Base-by-base conservation (phyloP, 768 basidiomycete genomes). In the Suillus subalutaceus region DNA sequence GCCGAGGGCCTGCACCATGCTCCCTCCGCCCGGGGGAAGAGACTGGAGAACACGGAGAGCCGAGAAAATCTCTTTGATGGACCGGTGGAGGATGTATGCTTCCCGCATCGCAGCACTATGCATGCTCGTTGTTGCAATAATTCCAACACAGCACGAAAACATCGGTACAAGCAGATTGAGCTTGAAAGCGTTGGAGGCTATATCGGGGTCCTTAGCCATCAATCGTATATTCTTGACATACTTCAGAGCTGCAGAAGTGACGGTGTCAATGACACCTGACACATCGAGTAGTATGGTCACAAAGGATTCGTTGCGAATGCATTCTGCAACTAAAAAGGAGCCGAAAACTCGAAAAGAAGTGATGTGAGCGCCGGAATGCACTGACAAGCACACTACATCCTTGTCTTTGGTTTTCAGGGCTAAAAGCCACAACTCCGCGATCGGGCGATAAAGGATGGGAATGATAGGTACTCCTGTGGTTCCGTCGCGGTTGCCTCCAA, bases 301-400 rank as follows among this genome's bases (percentile, higher is more conserved):
- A 57, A 57, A 57, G 13, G 13, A 2, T 38, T 57, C 13, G 56
- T 15, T n/a, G 5, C 2, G 1, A 15, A 15, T 38, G 56, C 56
- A 57, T 13, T 13, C 6, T 15, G 37, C 10, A 57, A 12, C 37
- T 37, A 13, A 38, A 1, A 38, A 23, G 10, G 37, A 13, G 37
- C n/a, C 13, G 6, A 23, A 6, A 38, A 23, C 6, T 23, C 32
- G 35, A 57, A 57, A 15, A 23, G 56, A 37, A 38, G 56, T 23
- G n/a, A 9, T 3, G 13, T 0, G 10, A 57, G n/a, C 37, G n/a
- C 13, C 2, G 12, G 5, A 2, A 1, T 6, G 2, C 26, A 13
- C 7, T 15, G 37, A 15, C 3, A 15, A 7, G 35, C 37, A 23
- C 6, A 23, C n/a, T 13, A 57, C 35, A 37, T 38, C 3, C 5